phyloP scores from a whole-genome alignment of 805 yeast species.

The Saccharomycopsis fibuligera region DNA sequence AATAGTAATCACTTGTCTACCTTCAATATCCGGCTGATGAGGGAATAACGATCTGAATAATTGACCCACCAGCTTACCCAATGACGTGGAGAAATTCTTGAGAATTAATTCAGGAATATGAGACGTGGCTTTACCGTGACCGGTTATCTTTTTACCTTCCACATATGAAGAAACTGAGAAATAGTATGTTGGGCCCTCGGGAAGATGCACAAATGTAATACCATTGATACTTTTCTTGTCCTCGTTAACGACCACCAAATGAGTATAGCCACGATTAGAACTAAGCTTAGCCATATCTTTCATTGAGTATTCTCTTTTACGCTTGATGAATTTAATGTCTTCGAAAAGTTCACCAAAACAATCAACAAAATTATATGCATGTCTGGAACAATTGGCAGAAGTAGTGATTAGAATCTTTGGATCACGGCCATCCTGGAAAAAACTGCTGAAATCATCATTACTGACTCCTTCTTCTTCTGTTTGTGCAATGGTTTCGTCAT shows the following conservation, averaged over 20 bases:
- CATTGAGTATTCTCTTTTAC: slow-evolving; percentile 78
- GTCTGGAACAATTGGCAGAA: slow-evolving; percentile 74
- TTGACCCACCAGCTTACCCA: slow-evolving; percentile 91
- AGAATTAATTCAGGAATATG: slow-evolving; percentile 89
- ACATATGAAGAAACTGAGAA: slow-evolving; percentile 75
- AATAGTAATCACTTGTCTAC: slow-evolving; percentile 90
- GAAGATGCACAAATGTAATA: slow-evolving; percentile 85
- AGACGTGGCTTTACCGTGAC: slow-evolving; percentile 86
- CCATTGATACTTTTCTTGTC: slow-evolving; percentile 79
- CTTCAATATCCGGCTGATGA: slow-evolving; percentile 86
- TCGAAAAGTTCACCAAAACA: slow-evolving; percentile 80
- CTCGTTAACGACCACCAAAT: slow-evolving; percentile 83
- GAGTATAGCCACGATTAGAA: slow-evolving; percentile 78
- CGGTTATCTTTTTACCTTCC: slow-evolving; percentile 67
- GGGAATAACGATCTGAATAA: slow-evolving; percentile 91
- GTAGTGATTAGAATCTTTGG: slow-evolving; percentile 92
- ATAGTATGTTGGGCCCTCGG: slow-evolving; percentile 92
- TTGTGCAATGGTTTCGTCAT: slow-evolving; percentile 65
- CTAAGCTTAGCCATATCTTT: slow-evolving; percentile 83
- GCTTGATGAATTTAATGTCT: slow-evolving; percentile 75
- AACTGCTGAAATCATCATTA: slow-evolving; percentile 52
- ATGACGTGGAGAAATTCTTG: slow-evolving; percentile 86
- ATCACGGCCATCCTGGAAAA: slow-evolving; percentile 46
- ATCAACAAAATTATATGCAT: slow-evolving; percentile 88
- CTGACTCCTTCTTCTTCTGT: slow-evolving; percentile 24